These are phyloP conservation scores for Hypoxylon sp. DNA, from an alignment of 2,329 filamentous ascomycete species.

Conservation along the genomic window DNA sequence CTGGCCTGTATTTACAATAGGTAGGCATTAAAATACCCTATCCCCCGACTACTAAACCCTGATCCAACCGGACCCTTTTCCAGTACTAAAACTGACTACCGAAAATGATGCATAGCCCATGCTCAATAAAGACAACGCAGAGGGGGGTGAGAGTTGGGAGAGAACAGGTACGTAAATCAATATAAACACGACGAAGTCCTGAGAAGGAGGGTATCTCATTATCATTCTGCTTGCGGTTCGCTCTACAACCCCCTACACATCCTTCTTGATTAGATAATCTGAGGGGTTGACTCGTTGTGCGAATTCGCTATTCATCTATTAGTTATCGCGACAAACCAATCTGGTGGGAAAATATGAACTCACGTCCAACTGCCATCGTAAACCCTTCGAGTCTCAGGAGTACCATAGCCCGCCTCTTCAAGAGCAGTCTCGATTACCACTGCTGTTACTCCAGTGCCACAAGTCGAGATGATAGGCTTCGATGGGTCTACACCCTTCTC, in stretches of 20 bases:
- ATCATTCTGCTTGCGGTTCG: slow-evolving; percentile 20
- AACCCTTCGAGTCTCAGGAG: slow-evolving; percentile 72
- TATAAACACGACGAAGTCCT: slow-evolving; percentile 28
- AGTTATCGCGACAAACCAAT: slow-evolving; percentile 28
- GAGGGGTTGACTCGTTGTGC: slow-evolving; percentile 69
- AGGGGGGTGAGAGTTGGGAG: slow-evolving; percentile 4
- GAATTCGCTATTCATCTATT: slow-evolving; percentile 64
- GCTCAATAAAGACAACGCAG: slow-evolving; percentile 20
- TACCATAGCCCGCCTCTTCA: slow-evolving; percentile 77
- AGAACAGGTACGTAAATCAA: slow-evolving; percentile 15
- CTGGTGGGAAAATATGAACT: slow-evolving; percentile 53
- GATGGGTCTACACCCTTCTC: slow-evolving; percentile 80
- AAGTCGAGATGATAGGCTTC: slow-evolving; percentile 86
- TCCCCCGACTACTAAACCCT: too few relatives aligned
- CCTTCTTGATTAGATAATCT: slow-evolving; percentile 70
- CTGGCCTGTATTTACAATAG: slow-evolving; percentile 32
- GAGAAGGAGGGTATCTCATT: slow-evolving; percentile 42
- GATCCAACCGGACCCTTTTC: slow-evolving; percentile 12
- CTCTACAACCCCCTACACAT: slow-evolving; percentile 33
- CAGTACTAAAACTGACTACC: slow-evolving; percentile 23
- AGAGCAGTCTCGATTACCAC: slow-evolving; percentile 89
- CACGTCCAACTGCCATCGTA: slow-evolving; percentile 99
- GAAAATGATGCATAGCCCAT: slow-evolving; percentile 23
- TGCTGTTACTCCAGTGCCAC: slow-evolving; percentile 94
- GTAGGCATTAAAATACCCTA: slow-evolving; percentile 13